Evolutionary conservation across 1,139 yeast genomes (phyloP).

Genomic region (Candida tetrigidarum): DNA sequence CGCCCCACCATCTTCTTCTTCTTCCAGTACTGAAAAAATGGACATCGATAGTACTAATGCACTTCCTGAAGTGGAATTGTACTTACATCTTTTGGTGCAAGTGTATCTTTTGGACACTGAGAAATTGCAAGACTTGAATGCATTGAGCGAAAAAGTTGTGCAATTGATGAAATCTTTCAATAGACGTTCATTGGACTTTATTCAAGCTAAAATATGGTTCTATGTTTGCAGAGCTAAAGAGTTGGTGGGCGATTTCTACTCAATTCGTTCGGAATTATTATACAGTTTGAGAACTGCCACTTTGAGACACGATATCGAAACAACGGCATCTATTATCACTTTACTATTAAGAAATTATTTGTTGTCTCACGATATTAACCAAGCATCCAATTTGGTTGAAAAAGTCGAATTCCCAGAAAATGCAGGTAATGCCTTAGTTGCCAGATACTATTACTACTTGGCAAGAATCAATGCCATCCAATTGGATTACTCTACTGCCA

Average conservation of each 20-base stretch:
- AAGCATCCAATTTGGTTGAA: slow-evolving; percentile 88
- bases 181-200: slow-evolving; percentile 82
- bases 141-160: slow-evolving; percentile 59
- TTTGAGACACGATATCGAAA: slow-evolving; percentile 89
- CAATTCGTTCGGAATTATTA: slow-evolving; percentile 73
- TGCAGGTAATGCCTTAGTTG: slow-evolving; percentile 87
- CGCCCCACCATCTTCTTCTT: slow-evolving; percentile 10
- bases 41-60: slow-evolving; percentile 9
- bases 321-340: slow-evolving; percentile 86
- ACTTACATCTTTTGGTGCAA: slow-evolving; percentile 78
- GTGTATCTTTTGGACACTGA: slow-evolving; percentile 71
- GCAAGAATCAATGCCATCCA: slow-evolving; percentile 92
- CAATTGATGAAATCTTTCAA: slow-evolving; percentile 65
- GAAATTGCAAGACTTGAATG: slow-evolving; percentile 51
- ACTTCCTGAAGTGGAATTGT: slow-evolving; percentile 78
- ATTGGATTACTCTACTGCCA: slow-evolving; percentile 89
- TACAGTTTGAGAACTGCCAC: slow-evolving; percentile 85
- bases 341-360: slow-evolving; percentile 81
- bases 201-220: slow-evolving; percentile 94
- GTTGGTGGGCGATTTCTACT: slow-evolving; percentile 56
- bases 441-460: slow-evolving; percentile 88
- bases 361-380: slow-evolving; percentile 77
- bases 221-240: slow-evolving; percentile 84
- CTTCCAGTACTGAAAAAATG: slow-evolving; percentile 24
- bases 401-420: slow-evolving; percentile 86